Evolutionary conservation across 2,329 filamentous ascomycete genomes (phyloP).

Genomic region (Aspergillus floridensis): DNA sequence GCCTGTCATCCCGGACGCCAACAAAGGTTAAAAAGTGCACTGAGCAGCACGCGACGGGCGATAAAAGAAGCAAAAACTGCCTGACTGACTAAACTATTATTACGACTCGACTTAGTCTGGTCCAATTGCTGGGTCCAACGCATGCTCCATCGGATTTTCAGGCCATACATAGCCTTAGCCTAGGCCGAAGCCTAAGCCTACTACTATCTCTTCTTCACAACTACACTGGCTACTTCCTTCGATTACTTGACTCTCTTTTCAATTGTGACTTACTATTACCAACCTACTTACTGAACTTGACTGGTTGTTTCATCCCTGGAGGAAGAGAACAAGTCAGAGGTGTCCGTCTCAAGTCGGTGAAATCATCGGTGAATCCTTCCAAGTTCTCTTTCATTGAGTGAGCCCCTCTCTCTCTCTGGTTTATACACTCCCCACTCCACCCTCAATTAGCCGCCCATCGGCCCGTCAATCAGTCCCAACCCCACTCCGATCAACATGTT

Average conservation of each 20-base stretch:
- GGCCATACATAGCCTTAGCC: too few relatives aligned
- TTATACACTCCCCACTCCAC: neutral
- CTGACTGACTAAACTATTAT: neutral
- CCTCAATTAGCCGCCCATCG: neutral
- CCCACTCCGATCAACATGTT: constrained; percentile 19
- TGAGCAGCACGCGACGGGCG: neutral
- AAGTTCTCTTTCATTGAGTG: neutral
- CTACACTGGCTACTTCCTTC: neutral
- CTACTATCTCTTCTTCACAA: neutral
- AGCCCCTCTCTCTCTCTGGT: neutral
- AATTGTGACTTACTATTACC: too few relatives aligned
- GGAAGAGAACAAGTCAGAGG: neutral
- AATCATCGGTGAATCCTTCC: neutral
- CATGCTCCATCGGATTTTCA: neutral
- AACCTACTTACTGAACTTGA: neutral
- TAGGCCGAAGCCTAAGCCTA: neutral
- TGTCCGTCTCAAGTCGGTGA: neutral
- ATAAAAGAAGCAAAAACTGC: constrained; percentile 1
- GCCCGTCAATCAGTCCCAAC: neutral
- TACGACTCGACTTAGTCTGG: neutral
- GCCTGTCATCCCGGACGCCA: constrained; percentile 6
- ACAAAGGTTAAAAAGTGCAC: constrained; percentile 6
- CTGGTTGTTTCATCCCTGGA: neutral
- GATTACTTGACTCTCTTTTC: neutral
- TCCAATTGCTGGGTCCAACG: neutral